Base-by-base conservation (phyloP, 192 early-diverging fungal species). In the Geosiphon pyriformis region DNA sequence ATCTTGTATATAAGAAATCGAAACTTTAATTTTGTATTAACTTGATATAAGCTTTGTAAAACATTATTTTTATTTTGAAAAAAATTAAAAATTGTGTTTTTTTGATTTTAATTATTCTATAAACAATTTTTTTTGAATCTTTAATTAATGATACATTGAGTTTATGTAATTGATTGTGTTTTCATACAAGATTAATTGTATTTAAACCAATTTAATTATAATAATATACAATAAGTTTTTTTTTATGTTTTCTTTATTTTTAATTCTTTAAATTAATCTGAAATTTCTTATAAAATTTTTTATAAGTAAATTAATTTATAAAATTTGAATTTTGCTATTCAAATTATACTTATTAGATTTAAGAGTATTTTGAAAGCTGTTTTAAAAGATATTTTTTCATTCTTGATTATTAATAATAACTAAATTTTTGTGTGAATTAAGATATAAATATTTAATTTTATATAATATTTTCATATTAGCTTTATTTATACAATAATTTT, bases 81-180 rank as follows among this genome's bases (percentile, higher is more conserved):
- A 59, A 59, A 0, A 6, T 26, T 34, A 59, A n/a, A 34, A 59
- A 59, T 34, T 59, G 57, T 1, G 22, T 31, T 59, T 59, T 34
- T 59, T 59, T 59, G 25, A 59, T 23, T 34, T 59, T 31, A 34
- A 12, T 35, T 23, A 59, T 34, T 37, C 37, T 15, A 12, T 59
- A 18, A 31, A 59, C 7, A 22, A 11, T 35, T 59, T 23, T 59
- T 59, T 37, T 59, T 6, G 1, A 34, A 2, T 59, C 37, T 59
- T 32, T 18, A 15, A 59, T n/a, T 0, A 1, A n/a, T 59, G 7
- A 11, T 35, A 23, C 33, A 20, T 4, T 34, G n/a, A 11, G 33
- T 2, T 11, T 34, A 59, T 59, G 22, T 22, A 59, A 23, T 34
- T 20, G 27, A 32, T n/a, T 15, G 25, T 59, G 3, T 34, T 59